Evolutionary conservation across 139 green algal species (phyloP), one percentile per base, ranked within the genome.

Genomic region (Picochlorum sp.): DNA sequence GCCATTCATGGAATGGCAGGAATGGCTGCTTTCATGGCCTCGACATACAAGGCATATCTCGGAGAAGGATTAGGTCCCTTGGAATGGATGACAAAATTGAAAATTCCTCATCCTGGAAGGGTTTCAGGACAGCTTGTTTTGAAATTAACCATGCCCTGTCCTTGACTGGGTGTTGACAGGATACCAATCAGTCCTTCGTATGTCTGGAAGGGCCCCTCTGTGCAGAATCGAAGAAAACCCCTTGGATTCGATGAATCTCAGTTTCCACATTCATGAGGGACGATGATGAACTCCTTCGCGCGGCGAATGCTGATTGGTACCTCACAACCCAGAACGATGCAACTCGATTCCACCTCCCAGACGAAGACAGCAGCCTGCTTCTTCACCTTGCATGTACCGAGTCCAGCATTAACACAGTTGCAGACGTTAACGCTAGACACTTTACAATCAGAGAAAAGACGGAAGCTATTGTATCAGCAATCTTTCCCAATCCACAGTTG

Each of bases 101-200:
- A 88, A 63, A 96, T 98, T 62, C 93, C 89, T n/a, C 93, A 98
- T 70, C 89, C 89, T 2, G 93, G 93, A 13, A 76, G 81, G n/a
- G 80, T 98, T n/a, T 60, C 57, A 0, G 72, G 68, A 2, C 63
- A 78, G 55, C 49, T 79, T 24, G 71, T 89, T 21, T 81, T 96
- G 76, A 86, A 86, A 65, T 28, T 79, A 10, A 87, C 81, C 10
- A 94, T 96, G 86, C 88, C 88, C 28, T 4, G 79, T 95, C 69
- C 75, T 96, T 69, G 73, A 65, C 24, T 94, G 85, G 80, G 81
- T 96, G 21, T 75, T 96, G 65, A 88, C 88, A 32, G 88, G 88
- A 14, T 92, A 94, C 75, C 73, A 69, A 4, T 30, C 56, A 9
- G 58, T 72, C 14, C 67, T 95, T 26, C 21, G 26, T 0, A 7